Evolutionary conservation across 768 basidiomycete species (phyloP).

Genomic region (Hericium alpestre): DNA sequence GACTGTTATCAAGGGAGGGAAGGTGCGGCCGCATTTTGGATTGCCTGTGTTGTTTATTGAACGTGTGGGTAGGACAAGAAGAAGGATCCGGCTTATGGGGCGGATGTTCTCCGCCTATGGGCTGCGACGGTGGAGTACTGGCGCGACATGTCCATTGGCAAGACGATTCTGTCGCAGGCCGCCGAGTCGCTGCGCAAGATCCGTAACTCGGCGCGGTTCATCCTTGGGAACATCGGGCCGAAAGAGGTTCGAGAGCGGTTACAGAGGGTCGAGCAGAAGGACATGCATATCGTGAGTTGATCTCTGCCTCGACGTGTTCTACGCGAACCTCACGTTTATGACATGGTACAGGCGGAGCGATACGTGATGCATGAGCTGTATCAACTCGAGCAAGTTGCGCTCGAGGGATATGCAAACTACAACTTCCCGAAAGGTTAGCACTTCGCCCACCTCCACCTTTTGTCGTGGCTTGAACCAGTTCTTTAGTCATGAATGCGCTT

Average conservation of each 20-base stretch:
- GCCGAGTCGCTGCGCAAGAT: slow-evolving; percentile 73
- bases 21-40: slow-evolving; percentile 34
- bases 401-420: slow-evolving; percentile 60
- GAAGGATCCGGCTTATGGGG: slow-evolving; percentile 70
- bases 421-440: slow-evolving; percentile 72
- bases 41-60: background rate
- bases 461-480: background rate
- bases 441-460: background rate
- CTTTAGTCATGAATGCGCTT: slow-evolving; percentile 58
- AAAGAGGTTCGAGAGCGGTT: slow-evolving; percentile 17
- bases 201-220: slow-evolving; percentile 77
- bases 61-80: slow-evolving; percentile 44
- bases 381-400: slow-evolving; percentile 53
- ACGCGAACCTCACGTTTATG: no score
- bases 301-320: no score
- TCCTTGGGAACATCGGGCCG: slow-evolving; percentile 67
- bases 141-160: slow-evolving; percentile 79
- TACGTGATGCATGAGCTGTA: slow-evolving; percentile 82
- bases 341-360: slow-evolving; percentile 54
- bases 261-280: slow-evolving; percentile 29
- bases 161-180: slow-evolving; percentile 62
- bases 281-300: slow-evolving; percentile 24
- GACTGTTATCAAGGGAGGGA: slow-evolving; percentile 67
- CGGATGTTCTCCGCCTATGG: slow-evolving; percentile 85
- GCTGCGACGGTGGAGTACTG: slow-evolving; percentile 85